Conservation (phyloP, 140 eudicot species). For the Flaveria floridana region DNA sequence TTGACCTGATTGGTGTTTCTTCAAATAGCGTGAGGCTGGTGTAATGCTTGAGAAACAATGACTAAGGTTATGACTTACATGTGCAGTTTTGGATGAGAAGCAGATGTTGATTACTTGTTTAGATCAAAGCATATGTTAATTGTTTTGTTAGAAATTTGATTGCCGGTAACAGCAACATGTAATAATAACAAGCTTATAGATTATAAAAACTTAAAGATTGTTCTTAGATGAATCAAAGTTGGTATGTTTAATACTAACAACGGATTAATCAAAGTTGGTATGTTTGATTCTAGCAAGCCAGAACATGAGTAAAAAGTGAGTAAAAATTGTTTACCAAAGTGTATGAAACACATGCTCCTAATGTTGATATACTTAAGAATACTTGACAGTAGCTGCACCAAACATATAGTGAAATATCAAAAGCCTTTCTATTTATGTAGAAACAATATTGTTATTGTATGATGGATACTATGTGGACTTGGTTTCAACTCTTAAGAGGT, state of each 20-base stretch:
- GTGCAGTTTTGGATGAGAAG: neutral
- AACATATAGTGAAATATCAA: too few species aligned
- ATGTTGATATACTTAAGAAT: too few species aligned
- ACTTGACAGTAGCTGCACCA: too few species aligned
- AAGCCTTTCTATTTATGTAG: too few species aligned
- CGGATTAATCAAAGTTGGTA: neutral
- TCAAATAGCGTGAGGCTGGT: neutral
- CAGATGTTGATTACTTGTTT: constrained; percentile 10
- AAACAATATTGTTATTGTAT: too few species aligned
- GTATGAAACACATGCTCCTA: too few species aligned
- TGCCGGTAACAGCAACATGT: constrained; percentile 1
- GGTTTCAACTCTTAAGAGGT: too few species aligned
- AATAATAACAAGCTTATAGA: constrained; percentile 3
- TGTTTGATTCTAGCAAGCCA: too few species aligned
- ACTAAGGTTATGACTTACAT: neutral
- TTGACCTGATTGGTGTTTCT: neutral
- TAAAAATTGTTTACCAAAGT: too few species aligned
- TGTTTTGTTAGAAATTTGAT: neutral
- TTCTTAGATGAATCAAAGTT: neutral
- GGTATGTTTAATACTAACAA: neutral
- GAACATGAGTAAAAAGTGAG: too few species aligned
- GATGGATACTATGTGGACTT: too few species aligned
- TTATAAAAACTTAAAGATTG: neutral
- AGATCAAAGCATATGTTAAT: constrained; percentile 8
- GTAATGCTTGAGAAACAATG: neutral